These are phyloP conservation scores for Skeletonema marinoi DNA, from an alignment of 108 stramenopile species.

Conservation along the genomic window DNA sequence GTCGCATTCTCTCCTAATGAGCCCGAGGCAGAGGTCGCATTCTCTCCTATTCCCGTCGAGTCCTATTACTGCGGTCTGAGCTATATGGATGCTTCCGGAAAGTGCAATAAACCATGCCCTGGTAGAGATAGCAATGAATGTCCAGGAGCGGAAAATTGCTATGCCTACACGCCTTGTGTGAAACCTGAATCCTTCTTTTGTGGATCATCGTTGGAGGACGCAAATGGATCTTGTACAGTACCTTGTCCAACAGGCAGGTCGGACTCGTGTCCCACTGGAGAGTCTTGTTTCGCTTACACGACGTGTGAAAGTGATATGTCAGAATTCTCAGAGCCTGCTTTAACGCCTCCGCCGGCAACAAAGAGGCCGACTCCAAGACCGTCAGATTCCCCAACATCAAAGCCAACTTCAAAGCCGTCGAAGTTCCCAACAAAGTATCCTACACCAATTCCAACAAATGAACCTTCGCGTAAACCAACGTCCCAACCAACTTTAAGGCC, in stretches of 20 bases:
- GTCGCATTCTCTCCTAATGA: neutral
- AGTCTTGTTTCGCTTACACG: slow-evolving; percentile 83
- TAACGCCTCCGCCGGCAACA: neutral
- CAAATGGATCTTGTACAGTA: slow-evolving; percentile 54
- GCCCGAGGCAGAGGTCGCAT: neutral
- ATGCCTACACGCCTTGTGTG: slow-evolving; percentile 44
- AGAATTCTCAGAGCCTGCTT: neutral
- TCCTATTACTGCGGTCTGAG: slow-evolving; percentile 48
- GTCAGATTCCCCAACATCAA: slow-evolving; percentile 1
- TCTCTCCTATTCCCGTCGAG: slow-evolving; percentile 19
- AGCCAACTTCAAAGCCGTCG: slow-evolving; percentile 15
- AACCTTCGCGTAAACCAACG: neutral
- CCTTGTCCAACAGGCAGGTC: slow-evolving; percentile 76
- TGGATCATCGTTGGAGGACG: slow-evolving; percentile 78
- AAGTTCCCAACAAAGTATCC: neutral
- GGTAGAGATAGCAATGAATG: slow-evolving; percentile 30
- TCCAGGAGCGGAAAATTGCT: slow-evolving; percentile 36
- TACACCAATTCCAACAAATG: neutral
- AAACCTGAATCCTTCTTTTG: slow-evolving; percentile 68
- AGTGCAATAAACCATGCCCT: slow-evolving; percentile 38
- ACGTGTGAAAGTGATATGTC: slow-evolving; percentile 51
- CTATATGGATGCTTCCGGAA: slow-evolving; percentile 39
- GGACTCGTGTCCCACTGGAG: slow-evolving; percentile 61
- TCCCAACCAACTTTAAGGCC: neutral
- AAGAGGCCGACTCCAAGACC: neutral